Evolutionary conservation across 805 yeast species (phyloP).

Genomic region (Komagataella pastoris): DNA sequence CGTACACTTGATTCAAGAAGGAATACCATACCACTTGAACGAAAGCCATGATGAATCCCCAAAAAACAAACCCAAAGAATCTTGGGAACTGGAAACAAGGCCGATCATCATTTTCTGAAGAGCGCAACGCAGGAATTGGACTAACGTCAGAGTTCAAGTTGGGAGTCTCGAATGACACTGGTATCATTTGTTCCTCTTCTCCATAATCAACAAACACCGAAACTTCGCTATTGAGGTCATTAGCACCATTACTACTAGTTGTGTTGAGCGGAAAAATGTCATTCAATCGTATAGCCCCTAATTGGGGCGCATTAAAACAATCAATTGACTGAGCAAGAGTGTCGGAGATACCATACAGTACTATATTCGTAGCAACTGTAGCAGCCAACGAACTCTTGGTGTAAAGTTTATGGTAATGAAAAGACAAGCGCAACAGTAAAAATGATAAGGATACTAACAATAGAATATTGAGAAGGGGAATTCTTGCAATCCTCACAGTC

Average conservation of each 20-base stretch:
- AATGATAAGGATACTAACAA: slow-evolving; percentile 35
- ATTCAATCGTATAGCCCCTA: background rate
- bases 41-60: slow-evolving; percentile 82
- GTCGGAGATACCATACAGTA: slow-evolving; percentile 84
- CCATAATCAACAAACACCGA: slow-evolving; percentile 22
- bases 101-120: background rate
- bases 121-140: background rate
- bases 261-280: background rate
- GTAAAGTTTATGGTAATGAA: slow-evolving; percentile 48
- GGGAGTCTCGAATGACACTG: background rate
- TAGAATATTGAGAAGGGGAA: slow-evolving; percentile 45
- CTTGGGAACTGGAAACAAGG: slow-evolving; percentile 47
- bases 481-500: slow-evolving; percentile 18
- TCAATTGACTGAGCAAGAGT: slow-evolving; percentile 71
- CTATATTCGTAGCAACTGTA: slow-evolving; percentile 65
- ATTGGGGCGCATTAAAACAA: slow-evolving; percentile 7
- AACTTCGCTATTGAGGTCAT: background rate
- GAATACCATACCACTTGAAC: slow-evolving; percentile 85
- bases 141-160: background rate
- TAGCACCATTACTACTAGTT: background rate
- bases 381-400: slow-evolving; percentile 57
- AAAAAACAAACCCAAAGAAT: slow-evolving; percentile 64
- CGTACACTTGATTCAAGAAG: slow-evolving; percentile 63
- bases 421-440: slow-evolving; percentile 38
- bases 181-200: slow-evolving; percentile 5